Evolutionary conservation across 345 rosid species (phyloP).

Genomic region (Diplotaxis tenuifolia): DNA sequence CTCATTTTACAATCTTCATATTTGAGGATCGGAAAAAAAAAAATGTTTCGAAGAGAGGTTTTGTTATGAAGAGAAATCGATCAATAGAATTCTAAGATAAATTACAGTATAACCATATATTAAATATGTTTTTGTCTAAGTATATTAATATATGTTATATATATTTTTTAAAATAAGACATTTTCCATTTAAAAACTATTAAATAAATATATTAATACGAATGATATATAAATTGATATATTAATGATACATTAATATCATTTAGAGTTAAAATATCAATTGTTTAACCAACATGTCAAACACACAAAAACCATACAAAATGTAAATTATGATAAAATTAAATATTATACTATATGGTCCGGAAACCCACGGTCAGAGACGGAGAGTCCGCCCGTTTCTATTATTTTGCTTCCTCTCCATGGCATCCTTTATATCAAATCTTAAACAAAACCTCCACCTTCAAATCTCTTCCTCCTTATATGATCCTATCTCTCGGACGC

Average conservation of each 20-base stretch:
- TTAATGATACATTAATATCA: too few relatives aligned
- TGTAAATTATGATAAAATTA: too few relatives aligned
- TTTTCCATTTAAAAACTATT: too few relatives aligned
- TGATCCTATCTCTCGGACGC: conserved; percentile 1
- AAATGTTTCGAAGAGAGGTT: neutral
- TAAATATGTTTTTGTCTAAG: too few relatives aligned
- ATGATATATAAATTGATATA: too few relatives aligned
- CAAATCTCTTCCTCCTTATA: conserved; percentile 19
- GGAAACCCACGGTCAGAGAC: neutral
- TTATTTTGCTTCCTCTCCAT: conserved; percentile 10
- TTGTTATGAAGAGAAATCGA: neutral
- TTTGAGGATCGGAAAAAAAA: neutral
- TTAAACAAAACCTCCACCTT: conserved; percentile 25
- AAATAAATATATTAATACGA: too few relatives aligned
- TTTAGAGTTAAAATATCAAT: too few relatives aligned
- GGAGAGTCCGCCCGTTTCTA: conserved; percentile 11
- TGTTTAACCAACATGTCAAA: too few relatives aligned
- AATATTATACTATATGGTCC: neutral
- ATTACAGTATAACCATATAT: neutral
- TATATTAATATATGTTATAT: too few relatives aligned
- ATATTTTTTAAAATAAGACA: too few relatives aligned
- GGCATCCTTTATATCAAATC: conserved; percentile 13
- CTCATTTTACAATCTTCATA: neutral
- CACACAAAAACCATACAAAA: too few relatives aligned
- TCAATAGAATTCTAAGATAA: neutral